phyloP scores from a whole-genome alignment of 805 yeast genomes.

The Pichia ethanolica region DNA sequence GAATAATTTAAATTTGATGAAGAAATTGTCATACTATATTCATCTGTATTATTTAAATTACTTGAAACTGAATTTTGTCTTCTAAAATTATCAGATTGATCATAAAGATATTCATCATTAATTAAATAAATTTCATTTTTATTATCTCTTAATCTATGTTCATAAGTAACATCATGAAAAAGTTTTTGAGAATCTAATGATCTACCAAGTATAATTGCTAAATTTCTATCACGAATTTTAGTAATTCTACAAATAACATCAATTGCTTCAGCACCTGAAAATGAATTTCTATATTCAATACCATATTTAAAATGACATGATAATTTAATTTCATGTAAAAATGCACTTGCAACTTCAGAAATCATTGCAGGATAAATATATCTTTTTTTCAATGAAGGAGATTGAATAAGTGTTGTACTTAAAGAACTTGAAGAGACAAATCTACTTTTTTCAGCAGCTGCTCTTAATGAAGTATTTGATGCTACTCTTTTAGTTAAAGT shows the following conservation, averaged over 20 bases:
- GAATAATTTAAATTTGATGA: conserved; percentile 1
- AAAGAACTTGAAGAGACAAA: conserved; percentile 21
- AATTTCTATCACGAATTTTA: conserved; percentile 82
- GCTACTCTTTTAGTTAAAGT: conserved; percentile 35
- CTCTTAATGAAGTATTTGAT: conserved; percentile 26
- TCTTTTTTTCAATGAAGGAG: conserved; percentile 25
- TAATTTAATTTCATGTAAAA: conserved; percentile 59
- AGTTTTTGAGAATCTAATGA: conserved; percentile 90
- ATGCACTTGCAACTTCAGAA: conserved; percentile 74
- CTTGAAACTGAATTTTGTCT: conserved; percentile 25
- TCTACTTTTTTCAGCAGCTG: conserved; percentile 26
- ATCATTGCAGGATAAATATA: conserved; percentile 83
- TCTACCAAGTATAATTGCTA: conserved; percentile 84
- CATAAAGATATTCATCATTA: conserved; percentile 40
- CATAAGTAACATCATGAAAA: conserved; percentile 93
- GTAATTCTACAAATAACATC: conserved; percentile 82
- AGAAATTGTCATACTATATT: conserved; percentile 1
- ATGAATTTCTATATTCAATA: conserved; percentile 83
- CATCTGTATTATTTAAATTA: conserved; percentile 13
- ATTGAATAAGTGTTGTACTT: conserved; percentile 37
- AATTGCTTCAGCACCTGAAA: conserved; percentile 90
- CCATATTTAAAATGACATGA: conserved; percentile 87
- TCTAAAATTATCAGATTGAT: conserved; percentile 13
- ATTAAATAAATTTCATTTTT: conserved; percentile 83
- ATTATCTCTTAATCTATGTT: conserved; percentile 86